Conservation (phyloP, 805 yeast genomes). For the Schwanniomyces polymorphus region DNA sequence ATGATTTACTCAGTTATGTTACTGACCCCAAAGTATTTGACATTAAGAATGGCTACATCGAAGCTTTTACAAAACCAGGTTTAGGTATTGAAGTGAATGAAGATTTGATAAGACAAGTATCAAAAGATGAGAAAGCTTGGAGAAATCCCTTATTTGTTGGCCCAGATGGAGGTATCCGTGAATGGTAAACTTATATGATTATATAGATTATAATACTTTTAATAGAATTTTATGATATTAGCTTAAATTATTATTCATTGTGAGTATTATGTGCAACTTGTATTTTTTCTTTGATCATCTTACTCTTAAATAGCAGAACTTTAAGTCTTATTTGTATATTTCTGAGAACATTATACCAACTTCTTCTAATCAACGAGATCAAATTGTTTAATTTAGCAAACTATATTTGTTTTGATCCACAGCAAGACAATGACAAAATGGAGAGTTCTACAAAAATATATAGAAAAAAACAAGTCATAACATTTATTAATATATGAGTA, state of each 20-base stretch:
- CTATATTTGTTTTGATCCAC: background rate
- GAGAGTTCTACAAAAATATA: background rate
- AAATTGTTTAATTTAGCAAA: background rate
- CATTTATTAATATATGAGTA: background rate
- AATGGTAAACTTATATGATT: conserved; percentile 1
- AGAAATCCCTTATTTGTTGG: conserved; percentile 1
- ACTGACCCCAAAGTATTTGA: conserved; percentile 1
- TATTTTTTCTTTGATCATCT: background rate
- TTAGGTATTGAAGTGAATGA: conserved; percentile 2
- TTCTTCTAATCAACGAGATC: background rate
- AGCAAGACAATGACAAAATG: background rate
- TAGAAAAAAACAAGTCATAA: background rate
- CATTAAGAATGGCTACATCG: background rate
- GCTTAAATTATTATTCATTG: background rate
- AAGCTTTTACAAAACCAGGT: conserved; percentile 3
- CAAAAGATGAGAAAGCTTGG: conserved; percentile 2
- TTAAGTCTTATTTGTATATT: background rate
- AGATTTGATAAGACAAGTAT: background rate
- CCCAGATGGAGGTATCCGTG: conserved; percentile 3
- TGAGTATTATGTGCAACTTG: background rate
- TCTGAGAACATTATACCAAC: background rate
- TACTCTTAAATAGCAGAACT: background rate
- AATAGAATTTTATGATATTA: background rate
- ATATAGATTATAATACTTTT: conserved; percentile 1
- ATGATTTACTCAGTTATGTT: conserved; percentile 2